Evolutionary conservation across 495 filamentous ascomycete species (phyloP), one percentile per base, ranked within the genome.

Genomic region (Talaromyces thailandensis): DNA sequence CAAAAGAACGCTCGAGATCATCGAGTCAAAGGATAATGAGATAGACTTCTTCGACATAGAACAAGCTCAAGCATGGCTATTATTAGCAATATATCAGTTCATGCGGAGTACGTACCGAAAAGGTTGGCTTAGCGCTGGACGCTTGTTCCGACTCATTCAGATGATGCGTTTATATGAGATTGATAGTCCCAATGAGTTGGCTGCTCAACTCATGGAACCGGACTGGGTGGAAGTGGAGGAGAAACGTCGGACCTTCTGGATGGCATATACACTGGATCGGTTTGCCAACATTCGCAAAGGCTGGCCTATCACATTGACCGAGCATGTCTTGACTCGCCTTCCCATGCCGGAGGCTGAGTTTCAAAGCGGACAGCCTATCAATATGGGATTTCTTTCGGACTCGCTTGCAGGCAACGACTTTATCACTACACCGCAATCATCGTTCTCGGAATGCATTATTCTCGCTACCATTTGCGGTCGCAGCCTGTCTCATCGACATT

Each of bases 81-180:
- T 84, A 0, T 58, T 82, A 2, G 72, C 75, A 0, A 77, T 72
- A 32, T 82, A 79, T 62, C 81, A 84, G 64, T 77, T 77, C 9
- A 71, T 75, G 43, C 69, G 73, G 5, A 70, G 69, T 2, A 74
- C 73, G 53, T 74, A 79, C 64, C 74, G 75, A 3, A 69, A 71
- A 2, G 81, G 71, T 0, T 82, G 78, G 78, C 66, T 81, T 53
- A 84, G 78, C 29, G 80, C 81, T 6, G 82, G 82, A 0, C 72
- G 81, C 6, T 74, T 76, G 0, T 81, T 84, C 62, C 75, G 81
- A 4, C 64, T 84, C 0, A 75, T 82, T 2, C 82, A 84, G 64
- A 66, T 77, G 0, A 69, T 76, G 58, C 71, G 74, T 7, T 68
- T 81, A n/a, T 75, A 82, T 61, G 77, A 81, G n/a, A 65, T 82